Base-by-base conservation (phyloP, 1,139 yeast genomes). In the Zygosaccharomyces sapae region DNA sequence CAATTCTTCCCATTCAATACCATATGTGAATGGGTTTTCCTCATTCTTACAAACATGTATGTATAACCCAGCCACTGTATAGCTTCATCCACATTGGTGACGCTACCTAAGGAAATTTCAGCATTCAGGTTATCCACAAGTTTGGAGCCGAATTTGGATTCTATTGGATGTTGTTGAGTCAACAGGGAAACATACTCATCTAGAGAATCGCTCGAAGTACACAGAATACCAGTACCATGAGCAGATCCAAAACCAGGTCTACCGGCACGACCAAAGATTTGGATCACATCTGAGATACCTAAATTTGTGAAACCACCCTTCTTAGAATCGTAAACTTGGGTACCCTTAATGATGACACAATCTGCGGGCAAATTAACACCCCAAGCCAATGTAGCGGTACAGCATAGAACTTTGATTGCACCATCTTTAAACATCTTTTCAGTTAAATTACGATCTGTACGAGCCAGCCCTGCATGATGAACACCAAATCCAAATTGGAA, bases 361-460 rank as follows among this genome's bases (percentile, higher is more conserved):
- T 97, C 97, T 5, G 98, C 98, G 1, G 99, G 98, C 51, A 94
- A 73, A 63, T 94, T 94, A 12, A 94, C 97, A 77, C 99, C 99
- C 99, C 99, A 94, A 0, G 99, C 99, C 50, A 94, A 77, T 0
- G 99, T 94, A 0, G 98, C 96, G 1, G 99, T 94, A 74, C 97
- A 89, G 58, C 96, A 86, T 16, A 94, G 72, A 0, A 94, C 97
- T 55, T 85, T 87, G 51, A 92, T 83, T 0, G 92, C 86, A 33
- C 98, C 98, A 30, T 75, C 73, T 45, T 82, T 75, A 64, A 94
- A 94, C 83, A 92, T 79, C 61, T 81, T 84, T 61, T 94, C 98
- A 0, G 95, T 84, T 52, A 89, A 66, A 58, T 90, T 92, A 61
- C 99, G 78, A 61, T 94, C 99, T 0, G 92, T 73, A 54, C 98